phyloP scores from a whole-genome alignment of 106 monocot genomes.

The Acorus gramineus region DNA sequence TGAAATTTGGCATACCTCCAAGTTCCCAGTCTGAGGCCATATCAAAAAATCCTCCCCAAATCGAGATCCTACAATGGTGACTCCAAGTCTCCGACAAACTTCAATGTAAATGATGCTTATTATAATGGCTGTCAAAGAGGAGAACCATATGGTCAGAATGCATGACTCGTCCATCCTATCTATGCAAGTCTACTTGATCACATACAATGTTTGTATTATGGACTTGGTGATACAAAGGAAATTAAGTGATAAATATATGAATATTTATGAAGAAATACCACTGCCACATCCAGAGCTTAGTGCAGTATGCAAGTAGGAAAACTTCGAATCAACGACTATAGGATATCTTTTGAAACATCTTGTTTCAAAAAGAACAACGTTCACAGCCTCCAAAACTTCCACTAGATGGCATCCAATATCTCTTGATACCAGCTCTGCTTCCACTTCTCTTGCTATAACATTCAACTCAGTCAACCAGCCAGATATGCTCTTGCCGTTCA shows the following conservation, averaged over 20 bases:
- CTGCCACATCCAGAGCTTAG: conserved; percentile 48
- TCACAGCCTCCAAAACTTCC: conserved; percentile 56
- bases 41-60: conserved; percentile 69
- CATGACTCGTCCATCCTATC: too few relatives aligned
- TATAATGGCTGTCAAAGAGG: conserved; percentile 43
- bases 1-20: conserved; percentile 28
- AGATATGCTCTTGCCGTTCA: conserved; percentile 49
- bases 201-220: too few relatives aligned
- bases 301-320: conserved; percentile 54
- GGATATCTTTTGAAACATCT: conserved; percentile 58
- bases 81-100: conserved; percentile 53
- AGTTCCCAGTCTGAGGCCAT: conserved; percentile 52
- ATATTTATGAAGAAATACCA: conserved; percentile 28
- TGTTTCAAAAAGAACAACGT: conserved; percentile 46
- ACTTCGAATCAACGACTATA: conserved; percentile 42
- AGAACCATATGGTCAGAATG: not conserved
- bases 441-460: conserved; percentile 51
- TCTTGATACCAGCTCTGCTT: conserved; percentile 45
- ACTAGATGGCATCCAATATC: conserved; percentile 56
- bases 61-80: conserved; percentile 50
- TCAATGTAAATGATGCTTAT: conserved; percentile 66
- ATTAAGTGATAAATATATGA: not conserved
- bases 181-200: too few relatives aligned
- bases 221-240: too few relatives aligned
- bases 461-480: conserved; percentile 63